These are phyloP conservation scores for Bipolaris gigantea DNA, from an alignment of 2,329 filamentous ascomycete genomes.

Conservation along the genomic window DNA sequence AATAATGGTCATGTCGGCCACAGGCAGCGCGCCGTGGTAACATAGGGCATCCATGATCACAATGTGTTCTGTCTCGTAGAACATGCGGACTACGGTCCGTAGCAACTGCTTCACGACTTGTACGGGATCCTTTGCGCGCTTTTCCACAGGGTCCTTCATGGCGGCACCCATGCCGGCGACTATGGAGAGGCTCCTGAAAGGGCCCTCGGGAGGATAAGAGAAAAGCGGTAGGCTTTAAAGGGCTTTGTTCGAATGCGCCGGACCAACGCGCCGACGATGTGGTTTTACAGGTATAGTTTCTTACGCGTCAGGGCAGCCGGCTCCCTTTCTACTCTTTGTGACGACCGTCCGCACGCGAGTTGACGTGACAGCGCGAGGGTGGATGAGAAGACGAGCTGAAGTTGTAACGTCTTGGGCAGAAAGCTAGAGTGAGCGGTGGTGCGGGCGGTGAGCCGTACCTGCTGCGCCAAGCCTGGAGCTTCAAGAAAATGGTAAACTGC, in stretches of 20 bases:
- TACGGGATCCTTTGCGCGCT: slow-evolving; percentile 47
- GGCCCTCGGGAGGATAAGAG: not conserved
- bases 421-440: slow-evolving; percentile 5
- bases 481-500: slow-evolving; percentile 24
- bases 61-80: slow-evolving; percentile 83
- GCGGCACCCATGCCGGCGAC: slow-evolving; percentile 12
- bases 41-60: slow-evolving; percentile 79
- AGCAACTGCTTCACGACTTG: slow-evolving; percentile 77
- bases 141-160: slow-evolving; percentile 52
- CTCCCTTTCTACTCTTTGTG: slow-evolving; percentile 6
- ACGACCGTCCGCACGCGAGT: slow-evolving; percentile 16
- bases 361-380: slow-evolving; percentile 17
- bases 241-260: slow-evolving; percentile 17
- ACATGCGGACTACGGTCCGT: slow-evolving; percentile 81
- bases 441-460: slow-evolving; percentile 27
- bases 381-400: slow-evolving; percentile 10
- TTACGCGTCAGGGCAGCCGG: not conserved
- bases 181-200: not conserved
- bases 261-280: not conserved
- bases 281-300: not conserved
- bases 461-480: slow-evolving; percentile 26
- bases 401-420: slow-evolving; percentile 5
- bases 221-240: not conserved
- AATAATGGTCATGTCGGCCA: slow-evolving; percentile 83
- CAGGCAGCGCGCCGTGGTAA: slow-evolving; percentile 75